Percentiles rank a stretch among this genome's conserved stretches.
Conservation (phyloP, 148 eudicot species). For the Rhododendron williamsianum region DNA sequence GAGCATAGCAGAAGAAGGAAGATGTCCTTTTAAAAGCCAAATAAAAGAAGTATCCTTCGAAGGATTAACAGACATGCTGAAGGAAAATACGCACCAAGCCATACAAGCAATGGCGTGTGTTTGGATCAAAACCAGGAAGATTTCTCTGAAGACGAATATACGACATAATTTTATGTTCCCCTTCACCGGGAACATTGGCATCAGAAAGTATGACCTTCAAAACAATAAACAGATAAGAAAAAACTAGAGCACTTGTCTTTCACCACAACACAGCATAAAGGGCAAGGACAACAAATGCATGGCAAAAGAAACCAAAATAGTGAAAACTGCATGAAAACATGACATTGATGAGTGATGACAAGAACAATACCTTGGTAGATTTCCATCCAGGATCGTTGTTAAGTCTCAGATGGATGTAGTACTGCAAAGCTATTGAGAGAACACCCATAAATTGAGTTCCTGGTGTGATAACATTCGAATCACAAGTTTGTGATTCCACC, state of each 20-base stretch:
- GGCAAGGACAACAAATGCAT: not conserved
- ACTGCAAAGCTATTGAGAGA: conserved; percentile 84
- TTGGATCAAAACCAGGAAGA: conserved; percentile 93
- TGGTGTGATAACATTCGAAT: conserved; percentile 94
- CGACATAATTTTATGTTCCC: conserved; percentile 98
- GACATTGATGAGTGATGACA: not conserved
- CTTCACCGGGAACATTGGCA: conserved; percentile 99
- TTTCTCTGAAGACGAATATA: conserved; percentile 93
- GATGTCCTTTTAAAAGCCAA: not conserved
- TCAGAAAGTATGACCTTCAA: conserved; percentile 93
- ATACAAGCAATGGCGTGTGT: conserved; percentile 93
- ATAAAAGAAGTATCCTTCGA: not conserved
- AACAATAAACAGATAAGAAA: conserved; percentile 10
- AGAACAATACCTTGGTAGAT: conserved; percentile 62
- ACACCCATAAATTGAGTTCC: conserved; percentile 96
- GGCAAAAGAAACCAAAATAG: not conserved
- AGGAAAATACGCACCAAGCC: conserved; percentile 66
- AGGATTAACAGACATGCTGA: not conserved
- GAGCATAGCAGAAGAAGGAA: not conserved
- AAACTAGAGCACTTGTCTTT: not conserved
- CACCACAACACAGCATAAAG: not conserved
- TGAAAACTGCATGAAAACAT: not conserved
- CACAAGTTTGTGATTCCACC: conserved; percentile 66
- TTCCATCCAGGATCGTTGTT: conserved; percentile 98
- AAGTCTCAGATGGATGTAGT: conserved; percentile 77